Conservation (phyloP, 164 flowering plant species). For the Santalum album region DNA sequence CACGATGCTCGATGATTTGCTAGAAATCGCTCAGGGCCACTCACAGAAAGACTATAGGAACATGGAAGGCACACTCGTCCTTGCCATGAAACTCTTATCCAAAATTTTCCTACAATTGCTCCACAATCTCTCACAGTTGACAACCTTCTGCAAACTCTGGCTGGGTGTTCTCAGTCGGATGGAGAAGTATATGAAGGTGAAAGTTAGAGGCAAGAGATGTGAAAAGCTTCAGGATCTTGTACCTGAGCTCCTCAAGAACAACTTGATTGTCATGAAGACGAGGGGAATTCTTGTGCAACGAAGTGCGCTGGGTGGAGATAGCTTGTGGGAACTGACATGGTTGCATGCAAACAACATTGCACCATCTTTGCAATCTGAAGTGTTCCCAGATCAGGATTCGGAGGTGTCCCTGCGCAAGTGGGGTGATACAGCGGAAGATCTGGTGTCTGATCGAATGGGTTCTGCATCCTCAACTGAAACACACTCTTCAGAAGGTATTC, state of each 20-base stretch:
- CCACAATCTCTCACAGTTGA: slow-evolving; percentile 20
- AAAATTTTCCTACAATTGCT: slow-evolving; percentile 27
- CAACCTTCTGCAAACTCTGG: slow-evolving; percentile 15
- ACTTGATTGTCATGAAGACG: slow-evolving; percentile 21
- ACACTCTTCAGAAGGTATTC: not conserved
- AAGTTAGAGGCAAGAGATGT: slow-evolving; percentile 14
- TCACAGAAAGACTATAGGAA: slow-evolving; percentile 31
- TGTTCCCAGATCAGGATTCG: not conserved
- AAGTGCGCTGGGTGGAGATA: slow-evolving; percentile 25
- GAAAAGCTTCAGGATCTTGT: slow-evolving; percentile 15
- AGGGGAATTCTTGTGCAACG: slow-evolving; percentile 24
- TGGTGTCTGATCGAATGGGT: not conserved
- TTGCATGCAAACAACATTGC: slow-evolving; percentile 23
- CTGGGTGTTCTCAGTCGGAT: slow-evolving; percentile 11
- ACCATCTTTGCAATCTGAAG: slow-evolving; percentile 12
- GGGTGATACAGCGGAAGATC: not conserved
- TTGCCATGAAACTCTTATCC: slow-evolving; percentile 31
- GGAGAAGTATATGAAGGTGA: slow-evolving; percentile 7
- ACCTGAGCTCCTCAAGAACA: slow-evolving; percentile 12
- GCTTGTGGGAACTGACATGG: slow-evolving; percentile 33
- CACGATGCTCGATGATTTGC: slow-evolving; percentile 35
- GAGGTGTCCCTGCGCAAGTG: not conserved
- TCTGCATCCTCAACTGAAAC: not conserved
- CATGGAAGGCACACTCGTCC: slow-evolving; percentile 35
- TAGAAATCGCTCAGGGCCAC: slow-evolving; percentile 26